A percentile compares a stretch with the other conserved stretches of the same genome.
phyloP scores from a whole-genome alignment of 2,329 filamentous ascomycete species.

The Talaromyces rugulosus region DNA sequence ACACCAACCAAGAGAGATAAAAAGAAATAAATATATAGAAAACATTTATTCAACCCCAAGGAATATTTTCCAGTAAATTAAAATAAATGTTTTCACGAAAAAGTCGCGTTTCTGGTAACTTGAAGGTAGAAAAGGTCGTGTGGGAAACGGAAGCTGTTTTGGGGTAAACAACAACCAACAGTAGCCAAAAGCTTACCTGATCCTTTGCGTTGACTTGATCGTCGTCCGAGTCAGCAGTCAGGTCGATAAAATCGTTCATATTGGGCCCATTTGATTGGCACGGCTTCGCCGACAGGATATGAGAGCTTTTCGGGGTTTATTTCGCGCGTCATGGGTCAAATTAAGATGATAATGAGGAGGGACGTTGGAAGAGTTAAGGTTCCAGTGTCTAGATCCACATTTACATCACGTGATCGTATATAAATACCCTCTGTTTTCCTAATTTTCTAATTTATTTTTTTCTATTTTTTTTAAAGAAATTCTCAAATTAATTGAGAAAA shows the following conservation, averaged over 20 bases:
- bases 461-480: neutral
- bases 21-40: conserved; percentile 7
- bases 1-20: conserved; percentile 7
- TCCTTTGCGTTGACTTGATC: neutral
- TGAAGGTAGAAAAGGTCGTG: neutral
- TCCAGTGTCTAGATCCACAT: neutral
- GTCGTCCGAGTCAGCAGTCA: neutral
- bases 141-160: neutral
- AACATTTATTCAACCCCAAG: conserved; percentile 1
- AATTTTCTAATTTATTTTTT: neutral
- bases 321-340: neutral
- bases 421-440: neutral
- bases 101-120: neutral
- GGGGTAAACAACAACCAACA: neutral
- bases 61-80: conserved; percentile 1
- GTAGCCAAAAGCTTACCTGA: conserved; percentile 4
- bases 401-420: neutral
- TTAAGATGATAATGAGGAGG: neutral
- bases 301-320: neutral
- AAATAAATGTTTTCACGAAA: neutral
- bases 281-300: neutral
- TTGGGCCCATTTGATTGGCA: neutral
- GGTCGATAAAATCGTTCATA: neutral
- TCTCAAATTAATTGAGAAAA: neutral
- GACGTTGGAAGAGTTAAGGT: neutral